phyloP scores from a whole-genome alignment of 768 basidiomycete genomes.

The Phylloporus sp. region DNA sequence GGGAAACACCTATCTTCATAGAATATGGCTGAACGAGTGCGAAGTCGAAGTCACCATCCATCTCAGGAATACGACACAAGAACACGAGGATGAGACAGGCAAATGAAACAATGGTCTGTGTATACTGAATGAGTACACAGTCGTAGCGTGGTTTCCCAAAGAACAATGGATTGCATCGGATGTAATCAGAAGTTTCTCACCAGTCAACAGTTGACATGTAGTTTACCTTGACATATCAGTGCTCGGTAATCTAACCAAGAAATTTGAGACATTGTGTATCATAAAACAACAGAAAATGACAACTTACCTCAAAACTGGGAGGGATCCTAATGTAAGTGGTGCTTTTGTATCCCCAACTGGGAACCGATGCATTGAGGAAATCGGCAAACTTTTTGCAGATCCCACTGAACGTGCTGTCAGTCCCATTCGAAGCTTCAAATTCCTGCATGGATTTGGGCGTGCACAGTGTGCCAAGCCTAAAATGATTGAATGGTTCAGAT shows the following conservation, averaged over 20 bases:
- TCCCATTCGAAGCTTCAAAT: not conserved
- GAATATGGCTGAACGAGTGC: slow-evolving; percentile 21
- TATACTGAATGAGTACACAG: slow-evolving; percentile 21
- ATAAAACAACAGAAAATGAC: not conserved
- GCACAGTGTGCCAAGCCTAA: not conserved
- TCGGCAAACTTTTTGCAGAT: not conserved
- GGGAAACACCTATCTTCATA: not conserved
- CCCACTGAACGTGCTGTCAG: not conserved
- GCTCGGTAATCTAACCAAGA: slow-evolving; percentile 25
- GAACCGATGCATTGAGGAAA: not conserved
- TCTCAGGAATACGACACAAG: slow-evolving; percentile 5
- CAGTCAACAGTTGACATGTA: not conserved
- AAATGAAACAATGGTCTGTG: not conserved
- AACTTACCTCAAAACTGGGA: not conserved
- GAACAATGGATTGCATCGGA: not conserved
- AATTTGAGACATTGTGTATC: too few species aligned
- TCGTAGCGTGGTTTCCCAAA: slow-evolving; percentile 19
- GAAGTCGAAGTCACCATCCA: not conserved
- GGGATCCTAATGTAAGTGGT: not conserved
- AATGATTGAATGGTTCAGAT: too few species aligned
- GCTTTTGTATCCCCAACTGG: not conserved
- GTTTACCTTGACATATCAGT: too few species aligned
- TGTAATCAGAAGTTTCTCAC: not conserved
- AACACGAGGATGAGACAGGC: slow-evolving; percentile 22
- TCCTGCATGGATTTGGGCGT: not conserved